phyloP scores from a whole-genome alignment of 2,329 filamentous ascomycete species.

The Emmonsiellopsis sp. region DNA sequence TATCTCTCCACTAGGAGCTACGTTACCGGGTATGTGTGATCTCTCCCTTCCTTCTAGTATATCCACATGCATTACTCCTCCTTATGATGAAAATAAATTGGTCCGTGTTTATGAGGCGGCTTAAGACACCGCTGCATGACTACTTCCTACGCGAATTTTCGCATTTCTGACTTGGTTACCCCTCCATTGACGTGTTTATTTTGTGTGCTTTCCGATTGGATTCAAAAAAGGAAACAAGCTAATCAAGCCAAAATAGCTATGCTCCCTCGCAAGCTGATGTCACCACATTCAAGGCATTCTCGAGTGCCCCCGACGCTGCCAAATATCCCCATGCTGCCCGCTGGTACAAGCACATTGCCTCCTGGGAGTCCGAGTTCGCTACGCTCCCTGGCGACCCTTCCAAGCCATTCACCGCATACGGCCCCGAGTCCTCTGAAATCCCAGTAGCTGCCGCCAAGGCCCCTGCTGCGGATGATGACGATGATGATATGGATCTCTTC shows the following conservation, averaged over 20 bases:
- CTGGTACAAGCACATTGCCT: slow-evolving; percentile 98
- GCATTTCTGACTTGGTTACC: slow-evolving; percentile 58
- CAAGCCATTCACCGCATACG: slow-evolving; percentile 82
- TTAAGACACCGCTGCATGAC: slow-evolving; percentile 83
- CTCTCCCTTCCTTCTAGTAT: slow-evolving; percentile 15
- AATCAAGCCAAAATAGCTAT: slow-evolving; percentile 37
- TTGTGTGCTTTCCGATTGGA: background rate
- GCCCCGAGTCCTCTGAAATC: slow-evolving; percentile 68
- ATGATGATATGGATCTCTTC: slow-evolving; percentile 88
- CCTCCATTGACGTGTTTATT: slow-evolving; percentile 11
- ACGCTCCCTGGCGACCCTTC: slow-evolving; percentile 83
- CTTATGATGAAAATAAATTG: slow-evolving; percentile 72
- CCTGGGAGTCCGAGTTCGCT: slow-evolving; percentile 86
- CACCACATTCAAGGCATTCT: slow-evolving; percentile 84
- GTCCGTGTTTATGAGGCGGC: slow-evolving; percentile 93
- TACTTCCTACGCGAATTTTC: slow-evolving; percentile 59
- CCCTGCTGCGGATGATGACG: slow-evolving; percentile 59
- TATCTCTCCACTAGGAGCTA: slow-evolving; percentile 58
- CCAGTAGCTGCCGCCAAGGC: slow-evolving; percentile 81
- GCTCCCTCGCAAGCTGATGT: slow-evolving; percentile 89
- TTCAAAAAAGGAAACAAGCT: background rate
- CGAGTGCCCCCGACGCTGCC: slow-evolving; percentile 60
- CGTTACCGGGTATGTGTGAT: slow-evolving; percentile 63
- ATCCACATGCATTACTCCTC: slow-evolving; percentile 13
- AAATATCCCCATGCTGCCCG: slow-evolving; percentile 92